Percentiles rank a stretch among this genome's conserved stretches.
phyloP scores from a whole-genome alignment of 345 rosid species.

The Clarkia xantiana region DNA sequence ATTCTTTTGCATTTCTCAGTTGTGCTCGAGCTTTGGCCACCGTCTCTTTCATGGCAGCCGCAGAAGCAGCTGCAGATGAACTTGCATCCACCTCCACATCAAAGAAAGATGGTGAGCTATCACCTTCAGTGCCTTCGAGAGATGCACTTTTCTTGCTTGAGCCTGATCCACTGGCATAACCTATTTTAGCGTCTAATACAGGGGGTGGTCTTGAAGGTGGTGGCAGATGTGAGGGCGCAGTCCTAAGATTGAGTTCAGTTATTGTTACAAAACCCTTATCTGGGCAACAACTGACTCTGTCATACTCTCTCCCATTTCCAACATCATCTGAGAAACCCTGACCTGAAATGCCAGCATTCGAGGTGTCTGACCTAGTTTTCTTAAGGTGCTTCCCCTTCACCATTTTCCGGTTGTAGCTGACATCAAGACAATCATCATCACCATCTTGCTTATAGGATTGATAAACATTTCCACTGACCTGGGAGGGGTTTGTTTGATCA shows the following conservation, averaged over 20 bases:
- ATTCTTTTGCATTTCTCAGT: slow-evolving; percentile 55
- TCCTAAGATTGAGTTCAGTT: slow-evolving; percentile 65
- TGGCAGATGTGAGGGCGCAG: slow-evolving; percentile 65
- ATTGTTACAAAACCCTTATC: slow-evolving; percentile 48
- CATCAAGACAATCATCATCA: slow-evolving; percentile 14
- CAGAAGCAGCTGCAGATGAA: slow-evolving; percentile 63
- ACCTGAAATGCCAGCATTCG: slow-evolving; percentile 12
- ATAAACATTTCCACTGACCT: slow-evolving; percentile 12
- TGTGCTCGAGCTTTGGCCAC: slow-evolving; percentile 70
- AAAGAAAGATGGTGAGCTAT: slow-evolving; percentile 53
- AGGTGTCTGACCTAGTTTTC: slow-evolving; percentile 29
- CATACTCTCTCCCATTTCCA: slow-evolving; percentile 18
- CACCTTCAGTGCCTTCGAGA: slow-evolving; percentile 27
- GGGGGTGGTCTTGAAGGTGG: slow-evolving; percentile 88
- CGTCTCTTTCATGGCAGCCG: slow-evolving; percentile 68
- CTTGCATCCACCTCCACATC: slow-evolving; percentile 90
- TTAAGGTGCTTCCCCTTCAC: slow-evolving; percentile 22
- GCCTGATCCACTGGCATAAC: slow-evolving; percentile 16
- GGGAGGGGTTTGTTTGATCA: slow-evolving; percentile 28
- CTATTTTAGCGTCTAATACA: slow-evolving; percentile 19
- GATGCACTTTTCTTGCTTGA: slow-evolving; percentile 22
- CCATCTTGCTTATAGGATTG: slow-evolving; percentile 14
- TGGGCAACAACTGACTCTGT: slow-evolving; percentile 25
- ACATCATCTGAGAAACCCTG: slow-evolving; percentile 20
- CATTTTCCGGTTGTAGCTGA: slow-evolving; percentile 18